A percentile compares a stretch with the other conserved stretches of the same genome.
phyloP scores from a whole-genome alignment of 2,329 filamentous ascomycete species.

The Celoporthe dispersa region DNA sequence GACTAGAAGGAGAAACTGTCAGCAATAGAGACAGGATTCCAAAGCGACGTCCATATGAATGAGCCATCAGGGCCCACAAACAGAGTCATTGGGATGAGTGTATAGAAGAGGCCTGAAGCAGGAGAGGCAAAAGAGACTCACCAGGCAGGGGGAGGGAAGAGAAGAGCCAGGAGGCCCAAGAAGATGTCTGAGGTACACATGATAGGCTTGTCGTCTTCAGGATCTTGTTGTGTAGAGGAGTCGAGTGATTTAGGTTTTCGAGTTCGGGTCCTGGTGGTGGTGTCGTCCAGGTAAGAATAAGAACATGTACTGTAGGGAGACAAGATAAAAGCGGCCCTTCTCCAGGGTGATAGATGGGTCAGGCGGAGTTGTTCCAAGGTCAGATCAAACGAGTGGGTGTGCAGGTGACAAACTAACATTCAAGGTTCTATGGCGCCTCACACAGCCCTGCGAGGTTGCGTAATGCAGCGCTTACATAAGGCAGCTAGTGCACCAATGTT shows the following conservation, averaged over 20 bases:
- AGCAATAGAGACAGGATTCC: slow-evolving; percentile 32
- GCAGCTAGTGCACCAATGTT: not conserved
- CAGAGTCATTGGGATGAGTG: not conserved
- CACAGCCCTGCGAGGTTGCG: slow-evolving; percentile 11
- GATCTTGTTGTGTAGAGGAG: not conserved
- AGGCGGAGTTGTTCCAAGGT: not conserved
- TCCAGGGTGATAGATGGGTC: not conserved
- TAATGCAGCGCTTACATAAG: slow-evolving; percentile 11
- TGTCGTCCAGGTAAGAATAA: not conserved
- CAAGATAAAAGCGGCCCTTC: slow-evolving; percentile 3
- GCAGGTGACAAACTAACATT: not conserved
- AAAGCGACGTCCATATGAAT: not conserved
- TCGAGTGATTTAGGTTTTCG: not conserved
- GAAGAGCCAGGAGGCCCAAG: slow-evolving; percentile 65
- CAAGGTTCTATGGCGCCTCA: not conserved
- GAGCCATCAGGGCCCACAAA: slow-evolving; percentile 3
- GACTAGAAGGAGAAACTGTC: slow-evolving; percentile 57
- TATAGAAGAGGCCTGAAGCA: not conserved
- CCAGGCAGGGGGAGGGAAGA: slow-evolving; percentile 69
- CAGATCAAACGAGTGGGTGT: not conserved
- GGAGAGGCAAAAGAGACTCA: slow-evolving; percentile 44
- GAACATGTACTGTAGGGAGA: not conserved
- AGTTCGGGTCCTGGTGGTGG: not conserved
- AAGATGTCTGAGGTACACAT: slow-evolving; percentile 68
- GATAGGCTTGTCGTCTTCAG: slow-evolving; percentile 26